Conservation (phyloP, 495 filamentous ascomycete genomes). For the Cladorrhinum samala region DNA sequence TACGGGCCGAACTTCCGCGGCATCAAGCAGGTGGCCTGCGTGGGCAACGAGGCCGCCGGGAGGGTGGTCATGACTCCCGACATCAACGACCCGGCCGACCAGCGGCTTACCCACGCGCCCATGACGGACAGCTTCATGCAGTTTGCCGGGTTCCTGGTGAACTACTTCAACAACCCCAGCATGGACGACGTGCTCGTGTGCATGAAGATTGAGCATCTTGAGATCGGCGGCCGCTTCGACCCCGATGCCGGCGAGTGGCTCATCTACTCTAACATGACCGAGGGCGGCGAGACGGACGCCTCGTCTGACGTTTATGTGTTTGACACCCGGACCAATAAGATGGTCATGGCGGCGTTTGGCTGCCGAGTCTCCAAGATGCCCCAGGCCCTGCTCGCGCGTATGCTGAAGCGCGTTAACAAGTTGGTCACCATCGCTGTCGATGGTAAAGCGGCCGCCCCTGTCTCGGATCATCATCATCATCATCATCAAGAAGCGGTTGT, state of each 20-base stretch:
- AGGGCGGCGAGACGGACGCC: not conserved
- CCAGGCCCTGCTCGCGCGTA: no score
- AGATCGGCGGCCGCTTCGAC: not conserved
- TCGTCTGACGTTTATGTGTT: not conserved
- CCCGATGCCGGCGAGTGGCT: not conserved
- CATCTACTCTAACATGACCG: not conserved
- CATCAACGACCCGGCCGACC: not conserved
- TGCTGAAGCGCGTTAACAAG: no score
- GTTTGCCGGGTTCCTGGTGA: slow-evolving; percentile 31
- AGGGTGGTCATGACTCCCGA: not conserved
- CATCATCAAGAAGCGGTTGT: not conserved
- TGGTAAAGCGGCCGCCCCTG: no score
- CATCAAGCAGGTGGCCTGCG: not conserved
- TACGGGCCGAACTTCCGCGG: not conserved
- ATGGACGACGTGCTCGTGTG: slow-evolving; percentile 5
- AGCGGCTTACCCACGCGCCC: slow-evolving; percentile 20
- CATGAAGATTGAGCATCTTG: slow-evolving; percentile 14
- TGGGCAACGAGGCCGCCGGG: not conserved
- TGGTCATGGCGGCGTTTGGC: not conserved
- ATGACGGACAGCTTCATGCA: slow-evolving; percentile 32
- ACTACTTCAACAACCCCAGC: slow-evolving; percentile 11
- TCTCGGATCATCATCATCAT: no score
- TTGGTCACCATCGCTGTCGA: no score
- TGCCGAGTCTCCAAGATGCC: not conserved
- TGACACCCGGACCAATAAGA: not conserved